Evolutionary conservation across 2,329 filamentous ascomycete species (phyloP).

Genomic region (Epichloe sp.): DNA sequence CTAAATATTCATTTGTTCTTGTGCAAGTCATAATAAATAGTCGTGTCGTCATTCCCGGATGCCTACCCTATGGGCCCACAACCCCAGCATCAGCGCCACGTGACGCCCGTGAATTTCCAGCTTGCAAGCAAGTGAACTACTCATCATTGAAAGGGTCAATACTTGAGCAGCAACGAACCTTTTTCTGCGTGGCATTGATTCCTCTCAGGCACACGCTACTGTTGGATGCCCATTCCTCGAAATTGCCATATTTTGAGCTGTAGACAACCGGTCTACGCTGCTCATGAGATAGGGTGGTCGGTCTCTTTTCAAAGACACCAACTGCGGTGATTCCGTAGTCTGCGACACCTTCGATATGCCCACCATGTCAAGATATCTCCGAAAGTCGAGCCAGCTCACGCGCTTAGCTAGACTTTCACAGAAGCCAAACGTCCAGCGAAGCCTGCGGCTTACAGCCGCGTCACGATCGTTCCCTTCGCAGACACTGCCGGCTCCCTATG

Average conservation of each 20-base stretch:
- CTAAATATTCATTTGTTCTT: background rate
- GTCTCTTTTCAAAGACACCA: constrained; percentile 11
- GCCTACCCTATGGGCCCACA: constrained; percentile 3
- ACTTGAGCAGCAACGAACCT: background rate
- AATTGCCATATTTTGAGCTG: constrained; percentile 2
- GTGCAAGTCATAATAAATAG: background rate
- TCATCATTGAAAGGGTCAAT: constrained; percentile 14
- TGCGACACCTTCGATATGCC: constrained; percentile 15
- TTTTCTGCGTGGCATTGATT: constrained; percentile 4
- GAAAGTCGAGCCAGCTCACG: constrained; percentile 53
- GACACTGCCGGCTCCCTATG: constrained; percentile 22
- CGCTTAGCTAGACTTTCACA: constrained; percentile 45
- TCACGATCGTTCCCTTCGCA: constrained; percentile 21
- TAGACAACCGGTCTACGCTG: constrained; percentile 12
- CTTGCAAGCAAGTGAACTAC: constrained; percentile 12
- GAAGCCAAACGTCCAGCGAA: constrained; percentile 36
- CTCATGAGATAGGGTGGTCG: constrained; percentile 21
- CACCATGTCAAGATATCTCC: constrained; percentile 52
- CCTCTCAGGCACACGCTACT: constrained; percentile 9
- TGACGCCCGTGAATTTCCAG: constrained; percentile 19
- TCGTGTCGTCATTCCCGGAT: background rate
- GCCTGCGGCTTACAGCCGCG: constrained; percentile 22
- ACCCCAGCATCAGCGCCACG: constrained; percentile 11
- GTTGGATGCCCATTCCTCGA: constrained; percentile 7
- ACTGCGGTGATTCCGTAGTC: constrained; percentile 22